Evolutionary conservation across 1,284 basidiomycete genomes (phyloP).

Genomic region (Microbotryomycetes sp.): DNA sequence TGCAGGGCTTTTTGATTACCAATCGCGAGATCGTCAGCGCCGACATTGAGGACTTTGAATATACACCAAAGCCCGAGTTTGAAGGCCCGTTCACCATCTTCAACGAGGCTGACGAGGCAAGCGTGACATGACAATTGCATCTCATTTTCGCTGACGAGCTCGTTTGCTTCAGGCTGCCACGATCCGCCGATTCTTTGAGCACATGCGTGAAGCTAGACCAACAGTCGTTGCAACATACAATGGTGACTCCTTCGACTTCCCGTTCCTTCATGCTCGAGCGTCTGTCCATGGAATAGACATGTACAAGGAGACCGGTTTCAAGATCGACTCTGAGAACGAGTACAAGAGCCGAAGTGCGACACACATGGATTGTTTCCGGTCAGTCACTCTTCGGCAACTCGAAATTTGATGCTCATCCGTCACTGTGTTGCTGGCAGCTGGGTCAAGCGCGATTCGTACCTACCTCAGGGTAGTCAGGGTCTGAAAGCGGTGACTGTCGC

Average conservation of each 20-base stretch:
- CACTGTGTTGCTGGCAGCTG: constrained; percentile 47
- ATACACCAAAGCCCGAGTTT: constrained; percentile 96
- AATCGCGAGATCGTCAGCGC: constrained; percentile 96
- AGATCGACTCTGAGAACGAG: constrained; percentile 85
- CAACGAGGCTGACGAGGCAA: constrained; percentile 87
- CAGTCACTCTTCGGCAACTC: constrained; percentile 12
- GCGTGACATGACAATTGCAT: background rate
- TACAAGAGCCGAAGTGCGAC: constrained; percentile 90
- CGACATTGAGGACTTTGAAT: constrained; percentile 98
- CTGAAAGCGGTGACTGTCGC: constrained; percentile 96
- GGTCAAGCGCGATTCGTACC: constrained; percentile 99
- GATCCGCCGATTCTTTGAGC: constrained; percentile 83
- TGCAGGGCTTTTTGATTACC: constrained; percentile 91
- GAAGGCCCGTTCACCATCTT: constrained; percentile 95
- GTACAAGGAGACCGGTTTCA: constrained; percentile 90
- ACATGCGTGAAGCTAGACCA: constrained; percentile 85
- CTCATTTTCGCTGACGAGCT: background rate
- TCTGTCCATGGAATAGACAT: constrained; percentile 90
- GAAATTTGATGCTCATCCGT: background rate
- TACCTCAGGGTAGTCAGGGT: constrained; percentile 97
- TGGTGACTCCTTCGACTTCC: constrained; percentile 99
- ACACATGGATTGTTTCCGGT: constrained; percentile 98
- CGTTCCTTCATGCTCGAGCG: constrained; percentile 85
- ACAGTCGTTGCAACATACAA: constrained; percentile 99
- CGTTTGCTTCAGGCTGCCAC: constrained; percentile 6